phyloP scores from a whole-genome alignment of 306 rosid species.

The Cicer yamashitae region DNA sequence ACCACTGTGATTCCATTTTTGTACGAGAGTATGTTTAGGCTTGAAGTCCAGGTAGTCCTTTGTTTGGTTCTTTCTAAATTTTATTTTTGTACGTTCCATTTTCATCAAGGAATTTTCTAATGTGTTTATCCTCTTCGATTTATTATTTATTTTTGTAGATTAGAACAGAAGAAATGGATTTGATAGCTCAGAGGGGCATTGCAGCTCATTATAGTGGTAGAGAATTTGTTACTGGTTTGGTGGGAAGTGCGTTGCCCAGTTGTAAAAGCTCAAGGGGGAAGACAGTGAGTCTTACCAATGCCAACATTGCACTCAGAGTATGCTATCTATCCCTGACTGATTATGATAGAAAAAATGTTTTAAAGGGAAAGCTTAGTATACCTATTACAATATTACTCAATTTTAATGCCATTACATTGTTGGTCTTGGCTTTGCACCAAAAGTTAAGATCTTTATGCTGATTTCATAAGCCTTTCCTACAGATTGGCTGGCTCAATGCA shows the following conservation, averaged over 20 bases:
- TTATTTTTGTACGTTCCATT: slow-evolving; percentile 33
- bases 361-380: slow-evolving; percentile 41
- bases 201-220: slow-evolving; percentile 98
- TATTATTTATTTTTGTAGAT: slow-evolving; percentile 60
- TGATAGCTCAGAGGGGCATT: slow-evolving; percentile 98
- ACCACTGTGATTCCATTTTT: slow-evolving; percentile 94
- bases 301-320: slow-evolving; percentile 99
- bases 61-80: slow-evolving; percentile 3
- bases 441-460: slow-evolving; percentile 33
- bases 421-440: slow-evolving; percentile 6
- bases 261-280: slow-evolving; percentile 85
- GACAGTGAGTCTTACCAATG: slow-evolving; percentile 84
- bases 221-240: slow-evolving; percentile 67
- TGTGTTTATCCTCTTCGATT: slow-evolving; percentile 27
- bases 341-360: slow-evolving; percentile 42
- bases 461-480: slow-evolving; percentile 57
- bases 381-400: slow-evolving; percentile 1
- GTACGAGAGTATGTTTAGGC: slow-evolving; percentile 91
- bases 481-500: slow-evolving; percentile 99
- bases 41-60: slow-evolving; percentile 89
- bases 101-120: slow-evolving; percentile 31
- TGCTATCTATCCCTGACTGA: slow-evolving; percentile 39
- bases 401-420: slow-evolving; percentile 33
- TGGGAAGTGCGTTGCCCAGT: slow-evolving; percentile 68
- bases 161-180: slow-evolving; percentile 96